Percentiles rank a stretch among this genome's conserved stretches.
Conservation (phyloP, 768 basidiomycete species). For the Mycena venus region DNA sequence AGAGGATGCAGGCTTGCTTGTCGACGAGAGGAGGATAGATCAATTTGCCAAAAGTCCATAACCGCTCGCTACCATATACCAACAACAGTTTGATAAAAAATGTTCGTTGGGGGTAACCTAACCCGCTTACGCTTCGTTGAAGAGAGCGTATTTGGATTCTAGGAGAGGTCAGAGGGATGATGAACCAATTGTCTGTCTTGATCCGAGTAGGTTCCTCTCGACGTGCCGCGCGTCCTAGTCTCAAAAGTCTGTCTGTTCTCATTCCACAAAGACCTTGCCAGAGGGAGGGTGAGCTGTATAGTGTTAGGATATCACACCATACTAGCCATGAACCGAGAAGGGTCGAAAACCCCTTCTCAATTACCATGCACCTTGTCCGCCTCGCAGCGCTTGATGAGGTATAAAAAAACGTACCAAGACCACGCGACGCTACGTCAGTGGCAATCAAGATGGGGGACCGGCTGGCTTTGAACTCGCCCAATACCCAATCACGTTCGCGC, state of each 20-base stretch:
- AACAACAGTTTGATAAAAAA: slow-evolving; percentile 55
- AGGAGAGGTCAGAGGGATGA: slow-evolving; percentile 59
- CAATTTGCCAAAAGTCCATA: slow-evolving; percentile 60
- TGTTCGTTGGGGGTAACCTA: slow-evolving; percentile 57
- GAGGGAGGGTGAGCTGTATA: slow-evolving; percentile 28
- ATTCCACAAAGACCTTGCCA: slow-evolving; percentile 31
- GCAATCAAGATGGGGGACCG: slow-evolving; percentile 98
- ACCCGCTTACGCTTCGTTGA: slow-evolving; percentile 50
- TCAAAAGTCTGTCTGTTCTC: slow-evolving; percentile 51
- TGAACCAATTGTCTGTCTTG: slow-evolving; percentile 44
- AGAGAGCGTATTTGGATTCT: slow-evolving; percentile 51
- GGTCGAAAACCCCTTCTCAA: slow-evolving; percentile 30
- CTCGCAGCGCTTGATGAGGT: slow-evolving; percentile 61
- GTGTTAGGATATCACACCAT: slow-evolving; percentile 44
- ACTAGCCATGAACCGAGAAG: slow-evolving; percentile 33
- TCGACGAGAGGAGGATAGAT: slow-evolving; percentile 53
- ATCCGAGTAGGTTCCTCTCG: slow-evolving; percentile 51
- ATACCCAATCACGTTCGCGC: slow-evolving; percentile 99
- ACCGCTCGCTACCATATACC: slow-evolving; percentile 59
- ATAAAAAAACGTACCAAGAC: slow-evolving; percentile 91
- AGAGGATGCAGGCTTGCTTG: slow-evolving; percentile 60
- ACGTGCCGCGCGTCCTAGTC: slow-evolving; percentile 49
- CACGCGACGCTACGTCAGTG: slow-evolving; percentile 99
- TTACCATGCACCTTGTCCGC: slow-evolving; percentile 38
- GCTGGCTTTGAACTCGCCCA: slow-evolving; percentile 98